Conservation (phyloP, 2,329 filamentous ascomycete species). For the Phialocephala sp. region DNA sequence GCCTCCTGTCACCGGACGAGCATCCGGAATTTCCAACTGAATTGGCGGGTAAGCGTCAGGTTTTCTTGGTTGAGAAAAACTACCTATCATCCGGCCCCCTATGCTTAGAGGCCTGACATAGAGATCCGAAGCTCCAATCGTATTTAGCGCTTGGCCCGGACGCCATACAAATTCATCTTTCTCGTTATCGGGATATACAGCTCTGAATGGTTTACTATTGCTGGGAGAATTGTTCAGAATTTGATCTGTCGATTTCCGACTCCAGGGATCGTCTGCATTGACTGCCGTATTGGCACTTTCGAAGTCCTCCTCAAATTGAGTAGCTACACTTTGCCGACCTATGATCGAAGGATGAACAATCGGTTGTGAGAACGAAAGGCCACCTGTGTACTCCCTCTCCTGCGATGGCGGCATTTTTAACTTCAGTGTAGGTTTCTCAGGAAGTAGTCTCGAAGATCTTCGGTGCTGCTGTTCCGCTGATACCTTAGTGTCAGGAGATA, state of each 20-base stretch:
- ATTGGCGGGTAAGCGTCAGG: conserved; percentile 27
- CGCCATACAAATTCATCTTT: conserved; percentile 22
- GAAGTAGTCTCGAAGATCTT: conserved; percentile 40
- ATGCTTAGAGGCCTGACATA: conserved; percentile 28
- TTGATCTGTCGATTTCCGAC: conserved; percentile 22
- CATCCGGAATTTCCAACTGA: conserved; percentile 17
- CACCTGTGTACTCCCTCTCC: conserved; percentile 11
- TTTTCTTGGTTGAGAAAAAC: conserved; percentile 36
- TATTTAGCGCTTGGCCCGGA: conserved; percentile 20
- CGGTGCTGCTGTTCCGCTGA: conserved; percentile 21
- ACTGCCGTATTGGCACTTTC: conserved; percentile 28
- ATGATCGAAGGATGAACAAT: conserved; percentile 21
- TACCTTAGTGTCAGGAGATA: conserved; percentile 36
- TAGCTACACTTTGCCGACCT: conserved; percentile 38
- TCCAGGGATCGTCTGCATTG: conserved; percentile 23
- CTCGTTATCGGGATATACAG: conserved; percentile 20
- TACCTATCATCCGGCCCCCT: conserved; percentile 24
- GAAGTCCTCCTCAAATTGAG: conserved; percentile 43
- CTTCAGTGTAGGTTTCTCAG: conserved; percentile 40
- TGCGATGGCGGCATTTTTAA: conserved; percentile 35
- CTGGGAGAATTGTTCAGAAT: conserved; percentile 24
- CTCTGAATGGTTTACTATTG: conserved; percentile 26
- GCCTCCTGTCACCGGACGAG: conserved; percentile 17
- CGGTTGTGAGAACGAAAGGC: conserved; percentile 24
- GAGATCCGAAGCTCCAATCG: conserved; percentile 17